Base-by-base conservation (phyloP, 768 basidiomycete species). In the Naganishia onofrii region DNA sequence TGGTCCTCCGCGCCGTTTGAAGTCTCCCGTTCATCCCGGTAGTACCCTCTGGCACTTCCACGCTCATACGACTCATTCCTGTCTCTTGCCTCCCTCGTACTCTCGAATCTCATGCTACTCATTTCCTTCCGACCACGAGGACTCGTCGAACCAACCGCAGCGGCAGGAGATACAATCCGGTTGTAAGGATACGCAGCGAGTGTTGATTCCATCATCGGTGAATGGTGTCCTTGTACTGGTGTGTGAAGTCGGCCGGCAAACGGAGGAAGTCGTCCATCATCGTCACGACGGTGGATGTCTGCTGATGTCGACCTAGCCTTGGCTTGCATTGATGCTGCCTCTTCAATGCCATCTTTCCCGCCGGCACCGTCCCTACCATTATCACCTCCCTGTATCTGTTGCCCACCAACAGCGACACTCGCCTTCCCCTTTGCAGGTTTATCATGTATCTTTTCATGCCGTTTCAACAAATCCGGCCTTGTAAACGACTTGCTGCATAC, bases 371-470 rank as follows among this genome's bases (percentile, higher is more conserved):
- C 13, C 3, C 5, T 17, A 21, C 19, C 46, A 21, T 17, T 5
- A 3, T 3, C 48, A 21, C 5, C 21, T 51, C 48, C 48, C 48
- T 51, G 48, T 13, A 4, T 2, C 21, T 38, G 56, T 9, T 57
- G 56, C 56, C 26, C 28, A n/a, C 28, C 56, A 57, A 9, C 26
- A 21, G 8, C 29, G 26, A 31, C 21, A 31, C 31, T 12, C 15
- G 5, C 65, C 31, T 46, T 65, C 5, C 48, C n/a, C n/a, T 13
- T 21, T 7, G 48, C 48, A n/a, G 48, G 19, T 38, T 57, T 57
- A 31, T 66, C 51, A 53, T 66, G 65, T n/a, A 66, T 54, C 53
- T 66, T 66, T 42, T 52, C 48, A 38, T 66, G 65, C 36, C 65
- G 48, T 36, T 66, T 66, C 23, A 52, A 32, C 31, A 66, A 34